Percentiles rank a stretch among this genome's conserved stretches.
phyloP scores from a whole-genome alignment of 306 rosid species.

The Medicago lupulina region DNA sequence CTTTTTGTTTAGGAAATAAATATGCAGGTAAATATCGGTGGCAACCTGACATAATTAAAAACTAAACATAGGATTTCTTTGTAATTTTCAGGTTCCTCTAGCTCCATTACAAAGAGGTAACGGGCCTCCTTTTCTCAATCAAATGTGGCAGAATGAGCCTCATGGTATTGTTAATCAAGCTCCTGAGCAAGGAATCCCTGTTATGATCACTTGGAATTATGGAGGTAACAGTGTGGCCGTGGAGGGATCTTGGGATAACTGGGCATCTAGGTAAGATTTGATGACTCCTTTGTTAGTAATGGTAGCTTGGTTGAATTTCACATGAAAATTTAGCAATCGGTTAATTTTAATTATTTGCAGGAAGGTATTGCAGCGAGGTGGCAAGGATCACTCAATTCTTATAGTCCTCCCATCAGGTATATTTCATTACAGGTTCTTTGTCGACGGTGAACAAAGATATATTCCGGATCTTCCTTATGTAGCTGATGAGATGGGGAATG shows the following conservation, averaged over 20 bases:
- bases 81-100: constrained; percentile 77
- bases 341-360: constrained; percentile 54
- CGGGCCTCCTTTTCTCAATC: constrained; percentile 57
- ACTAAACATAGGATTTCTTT: constrained; percentile 37
- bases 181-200: constrained; percentile 74
- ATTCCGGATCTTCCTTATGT: constrained; percentile 76
- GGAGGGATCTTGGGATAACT: constrained; percentile 97
- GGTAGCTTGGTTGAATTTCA: constrained; percentile 20
- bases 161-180: constrained; percentile 59
- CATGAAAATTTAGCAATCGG: constrained; percentile 24
- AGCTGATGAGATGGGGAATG: constrained; percentile 78
- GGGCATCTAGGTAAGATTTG: constrained; percentile 72
- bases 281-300: constrained; percentile 27
- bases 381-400: constrained; percentile 78
- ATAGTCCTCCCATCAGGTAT: constrained; percentile 80
- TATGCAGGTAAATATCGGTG: constrained; percentile 24
- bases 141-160: constrained; percentile 60
- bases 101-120: constrained; percentile 75
- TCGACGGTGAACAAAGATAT: constrained; percentile 83
- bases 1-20: constrained; percentile 8
- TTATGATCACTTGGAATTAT: constrained; percentile 77
- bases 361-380: constrained; percentile 77
- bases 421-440: constrained; percentile 82
- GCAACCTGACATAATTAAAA: constrained; percentile 26
- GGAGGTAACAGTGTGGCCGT: constrained; percentile 80